Percentiles rank a stretch among this genome's conserved stretches.
These are phyloP conservation scores for Chrysanthemum lavandulifolium DNA, from an alignment of 129 eudicot species.

Conservation along the genomic window DNA sequence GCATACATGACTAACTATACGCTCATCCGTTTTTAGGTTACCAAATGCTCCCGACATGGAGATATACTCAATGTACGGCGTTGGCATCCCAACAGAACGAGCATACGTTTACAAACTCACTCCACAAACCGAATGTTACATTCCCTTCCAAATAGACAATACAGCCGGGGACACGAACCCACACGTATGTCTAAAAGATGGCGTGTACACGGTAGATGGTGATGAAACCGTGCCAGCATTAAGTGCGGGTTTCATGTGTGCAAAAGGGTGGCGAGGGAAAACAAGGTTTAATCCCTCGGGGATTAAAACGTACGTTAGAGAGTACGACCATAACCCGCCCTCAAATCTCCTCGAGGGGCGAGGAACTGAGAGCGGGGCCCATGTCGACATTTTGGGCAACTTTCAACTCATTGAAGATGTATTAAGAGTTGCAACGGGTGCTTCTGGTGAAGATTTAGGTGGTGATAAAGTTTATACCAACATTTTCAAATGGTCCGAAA, in stretches of 20 bases:
- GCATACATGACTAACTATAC: too few relatives aligned
- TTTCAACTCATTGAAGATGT: constrained; percentile 84
- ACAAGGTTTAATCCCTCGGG: constrained; percentile 89
- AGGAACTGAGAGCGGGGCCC: constrained; percentile 94
- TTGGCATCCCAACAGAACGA: constrained; percentile 84
- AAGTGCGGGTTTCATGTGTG: constrained; percentile 92
- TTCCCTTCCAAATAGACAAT: constrained; percentile 80
- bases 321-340: constrained; percentile 89
- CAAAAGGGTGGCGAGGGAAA: constrained; percentile 97
- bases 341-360: constrained; percentile 80
- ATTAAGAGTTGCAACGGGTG: constrained; percentile 87
- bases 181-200: constrained; percentile 55
- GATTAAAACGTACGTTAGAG: constrained; percentile 60
- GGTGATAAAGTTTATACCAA: constrained; percentile 81
- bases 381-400: constrained; percentile 91
- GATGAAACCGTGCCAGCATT: constrained; percentile 90
- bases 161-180: constrained; percentile 58
- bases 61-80: constrained; percentile 81
- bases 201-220: constrained; percentile 80
- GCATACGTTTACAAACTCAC: constrained; percentile 67
- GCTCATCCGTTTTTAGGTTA: constrained; percentile 37
- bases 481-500: constrained; percentile 82
- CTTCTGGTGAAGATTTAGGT: constrained; percentile 67
- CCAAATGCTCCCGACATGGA: constrained; percentile 95
- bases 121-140: constrained; percentile 68